Conservation (phyloP, 2,329 filamentous ascomycete genomes). For the Curvularia hawaiiensis region DNA sequence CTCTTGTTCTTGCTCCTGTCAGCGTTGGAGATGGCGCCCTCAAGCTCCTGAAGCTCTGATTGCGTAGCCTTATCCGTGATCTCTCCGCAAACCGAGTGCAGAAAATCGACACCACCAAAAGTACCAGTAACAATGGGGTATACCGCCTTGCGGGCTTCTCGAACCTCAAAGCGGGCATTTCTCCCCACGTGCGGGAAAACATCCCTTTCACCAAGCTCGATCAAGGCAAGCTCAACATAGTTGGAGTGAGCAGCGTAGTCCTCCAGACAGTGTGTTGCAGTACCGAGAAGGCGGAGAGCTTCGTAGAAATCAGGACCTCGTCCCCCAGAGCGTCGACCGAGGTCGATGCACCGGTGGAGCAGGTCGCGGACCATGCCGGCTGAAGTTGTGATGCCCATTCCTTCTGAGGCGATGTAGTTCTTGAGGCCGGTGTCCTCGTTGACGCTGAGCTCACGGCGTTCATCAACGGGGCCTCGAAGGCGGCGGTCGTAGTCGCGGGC, state of each 20-base stretch:
- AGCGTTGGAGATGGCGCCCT: slow-evolving; percentile 74
- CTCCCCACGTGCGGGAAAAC: slow-evolving; percentile 88
- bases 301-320: slow-evolving; percentile 84
- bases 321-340: slow-evolving; percentile 76
- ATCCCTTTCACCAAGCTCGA: slow-evolving; percentile 80
- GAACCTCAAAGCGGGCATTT: slow-evolving; percentile 71
- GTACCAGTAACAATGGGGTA: slow-evolving; percentile 89
- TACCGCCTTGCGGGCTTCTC: slow-evolving; percentile 68
- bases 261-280: slow-evolving; percentile 84
- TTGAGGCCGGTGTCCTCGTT: slow-evolving; percentile 73
- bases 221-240: slow-evolving; percentile 85
- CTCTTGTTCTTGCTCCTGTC: slow-evolving; percentile 71
- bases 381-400: slow-evolving; percentile 78
- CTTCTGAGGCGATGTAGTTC: slow-evolving; percentile 92
- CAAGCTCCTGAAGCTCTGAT: slow-evolving; percentile 86
- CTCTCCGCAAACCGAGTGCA: slow-evolving; percentile 81
- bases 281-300: slow-evolving; percentile 83
- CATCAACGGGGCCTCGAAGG: slow-evolving; percentile 81
- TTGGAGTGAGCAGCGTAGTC: slow-evolving; percentile 95
- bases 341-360: slow-evolving; percentile 74
- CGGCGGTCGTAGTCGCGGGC: slow-evolving; percentile 80
- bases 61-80: slow-evolving; percentile 90
- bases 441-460: slow-evolving; percentile 76
- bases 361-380: slow-evolving; percentile 76
- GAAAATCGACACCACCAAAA: slow-evolving; percentile 92